Base-by-base conservation (phyloP, 306 rosid species). In the Sesbania bispinosa region DNA sequence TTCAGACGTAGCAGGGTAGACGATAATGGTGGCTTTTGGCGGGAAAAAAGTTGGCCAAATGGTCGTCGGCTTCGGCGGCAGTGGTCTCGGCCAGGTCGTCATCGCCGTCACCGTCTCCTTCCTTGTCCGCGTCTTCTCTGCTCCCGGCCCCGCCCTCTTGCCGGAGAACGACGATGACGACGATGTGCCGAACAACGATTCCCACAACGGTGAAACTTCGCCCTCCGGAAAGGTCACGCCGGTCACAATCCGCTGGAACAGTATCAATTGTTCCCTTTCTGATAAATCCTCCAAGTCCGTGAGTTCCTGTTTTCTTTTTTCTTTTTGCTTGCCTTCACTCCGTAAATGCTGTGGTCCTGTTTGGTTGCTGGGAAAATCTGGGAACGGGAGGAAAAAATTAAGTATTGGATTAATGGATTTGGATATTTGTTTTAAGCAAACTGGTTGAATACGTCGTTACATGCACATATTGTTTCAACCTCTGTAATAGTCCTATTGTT, bases 201-300 rank as follows among this genome's bases (percentile, higher is more conserved):
- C 45, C 5, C 67, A 41, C 29, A 57, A 26, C 6, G 81, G 39
- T 11, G 87, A 84, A 7, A 32, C 67, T 55, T 61, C 73, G 0
- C 48, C 30, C 1, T 2, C 75, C 67, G 83, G 89, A 3, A 74
- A 83, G 38, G 83, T 93, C 46, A 10, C 62, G 6, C 96, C 97
- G 50, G 96, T 93, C 36, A 80, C 87, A 46, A 90, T 93, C 73
- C 89, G 82, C 36, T 93, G 98, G 98, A 82, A 80, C 29, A 83
- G 74, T 74, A 79, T 93, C 79, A 85, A 84, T 30, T 93, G 97
- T 77, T 87, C 90, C 50, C 77, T 90, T 47, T 81, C 86, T 19
- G 88, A 87, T 66, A 90, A 85, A 69, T 80, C 94, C 48, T 82
- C 86, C 70, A 64, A 79, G 67, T 73, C 86, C 23, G 97, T 90